These are phyloP conservation scores for Tricladium varicosporioides DNA, from an alignment of 2,329 filamentous ascomycete species.

Conservation along the genomic window DNA sequence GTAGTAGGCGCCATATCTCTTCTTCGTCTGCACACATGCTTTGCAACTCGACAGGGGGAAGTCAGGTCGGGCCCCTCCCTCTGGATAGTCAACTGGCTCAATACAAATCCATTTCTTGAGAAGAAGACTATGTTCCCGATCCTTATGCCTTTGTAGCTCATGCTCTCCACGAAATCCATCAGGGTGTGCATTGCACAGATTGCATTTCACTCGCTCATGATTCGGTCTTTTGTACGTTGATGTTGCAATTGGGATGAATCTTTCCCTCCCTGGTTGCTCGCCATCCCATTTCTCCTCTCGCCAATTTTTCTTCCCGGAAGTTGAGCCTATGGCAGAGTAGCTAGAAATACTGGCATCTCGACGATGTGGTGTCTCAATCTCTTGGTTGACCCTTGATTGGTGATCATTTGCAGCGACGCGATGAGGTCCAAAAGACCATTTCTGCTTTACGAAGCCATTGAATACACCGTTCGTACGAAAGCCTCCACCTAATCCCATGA, in stretches of 20 bases:
- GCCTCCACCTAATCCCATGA: not conserved
- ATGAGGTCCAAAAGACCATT: not conserved
- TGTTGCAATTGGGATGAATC: too few species aligned
- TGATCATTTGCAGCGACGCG: not conserved
- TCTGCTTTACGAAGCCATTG: not conserved
- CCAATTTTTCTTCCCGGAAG: too few species aligned
- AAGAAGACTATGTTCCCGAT: conserved; percentile 57
- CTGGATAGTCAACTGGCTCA: conserved; percentile 55
- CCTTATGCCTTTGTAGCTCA: conserved; percentile 67
- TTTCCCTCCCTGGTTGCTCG: too few species aligned
- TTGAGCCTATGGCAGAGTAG: too few species aligned
- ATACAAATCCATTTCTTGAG: conserved; percentile 56
- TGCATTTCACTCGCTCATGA: not conserved
- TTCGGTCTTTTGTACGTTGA: not conserved
- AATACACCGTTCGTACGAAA: not conserved
- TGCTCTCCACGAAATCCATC: conserved; percentile 87
- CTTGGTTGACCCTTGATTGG: too few species aligned
- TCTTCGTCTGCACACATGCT: conserved; percentile 75
- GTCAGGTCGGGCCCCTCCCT: conserved; percentile 47
- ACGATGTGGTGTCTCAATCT: too few species aligned
- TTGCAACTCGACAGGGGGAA: conserved; percentile 66
- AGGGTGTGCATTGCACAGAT: conserved; percentile 73
- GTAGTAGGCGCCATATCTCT: conserved; percentile 88
- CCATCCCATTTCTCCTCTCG: too few species aligned
- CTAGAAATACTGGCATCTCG: too few species aligned